Evolutionary conservation across 169 alveolate genomes (phyloP).

Genomic region (Plasmodium gallinaceum): DNA sequence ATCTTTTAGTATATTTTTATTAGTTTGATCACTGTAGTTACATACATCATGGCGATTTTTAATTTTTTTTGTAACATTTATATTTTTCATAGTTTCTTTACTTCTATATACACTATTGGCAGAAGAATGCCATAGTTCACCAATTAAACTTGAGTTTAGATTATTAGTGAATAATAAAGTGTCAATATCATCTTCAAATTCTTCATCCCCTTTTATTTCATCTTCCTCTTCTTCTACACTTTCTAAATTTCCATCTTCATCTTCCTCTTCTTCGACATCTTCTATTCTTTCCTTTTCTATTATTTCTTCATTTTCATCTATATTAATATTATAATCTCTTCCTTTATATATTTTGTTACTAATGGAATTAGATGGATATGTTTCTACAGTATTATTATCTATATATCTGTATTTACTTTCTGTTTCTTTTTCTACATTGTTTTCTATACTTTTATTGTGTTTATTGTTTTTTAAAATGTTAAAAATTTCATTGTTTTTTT

Average conservation of each 20-base stretch:
- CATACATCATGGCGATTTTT: neutral
- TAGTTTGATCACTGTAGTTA: neutral
- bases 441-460: neutral
- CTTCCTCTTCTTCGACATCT: neutral
- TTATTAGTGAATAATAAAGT: conserved; percentile 56
- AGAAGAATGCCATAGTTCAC: conserved; percentile 74
- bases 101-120: conserved; percentile 59
- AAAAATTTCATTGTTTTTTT: neutral
- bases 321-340: no score
- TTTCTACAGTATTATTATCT: neutral
- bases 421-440: neutral
- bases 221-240: conserved; percentile 7
- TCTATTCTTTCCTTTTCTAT: no score
- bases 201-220: conserved; percentile 14
- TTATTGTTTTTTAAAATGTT: neutral
- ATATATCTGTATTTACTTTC: neutral
- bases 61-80: neutral
- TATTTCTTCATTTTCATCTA: neutral
- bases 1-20: neutral
- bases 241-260: neutral
- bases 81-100: conserved; percentile 2
- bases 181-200: conserved; percentile 59
- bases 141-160: conserved; percentile 66
- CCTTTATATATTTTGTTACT: no score
- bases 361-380: neutral